Conservation (phyloP, 306 rosid genomes). For the Sicyos edulis region DNA sequence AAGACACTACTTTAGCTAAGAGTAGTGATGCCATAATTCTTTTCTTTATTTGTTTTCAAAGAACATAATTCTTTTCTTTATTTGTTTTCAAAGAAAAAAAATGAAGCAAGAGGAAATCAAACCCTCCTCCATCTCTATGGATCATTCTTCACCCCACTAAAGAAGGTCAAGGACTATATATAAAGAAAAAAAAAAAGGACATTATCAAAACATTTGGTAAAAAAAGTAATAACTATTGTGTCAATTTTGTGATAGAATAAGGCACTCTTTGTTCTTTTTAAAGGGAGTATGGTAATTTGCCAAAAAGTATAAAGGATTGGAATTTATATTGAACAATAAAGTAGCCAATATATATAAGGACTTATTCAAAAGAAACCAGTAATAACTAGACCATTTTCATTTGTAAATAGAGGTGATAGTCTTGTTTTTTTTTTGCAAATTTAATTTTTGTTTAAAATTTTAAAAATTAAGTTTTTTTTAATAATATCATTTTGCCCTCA, state of each 20-base stretch:
- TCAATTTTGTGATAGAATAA: too few relatives aligned
- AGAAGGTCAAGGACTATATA: not conserved
- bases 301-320: not conserved
- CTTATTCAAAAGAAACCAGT: not conserved
- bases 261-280: not conserved
- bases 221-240: not conserved
- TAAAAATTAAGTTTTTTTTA: too few relatives aligned
- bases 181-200: not conserved
- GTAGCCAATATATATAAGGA: too few relatives aligned
- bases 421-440: too few relatives aligned
- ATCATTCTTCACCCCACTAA: not conserved
- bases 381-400: too few relatives aligned
- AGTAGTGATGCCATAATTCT: not conserved
- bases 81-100: too few relatives aligned
- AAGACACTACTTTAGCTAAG: conserved; percentile 1
- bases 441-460: too few relatives aligned
- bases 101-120: not conserved
- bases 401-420: too few relatives aligned
- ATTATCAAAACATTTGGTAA: not conserved
- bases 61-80: not conserved
- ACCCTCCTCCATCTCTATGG: not conserved
- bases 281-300: too few relatives aligned
- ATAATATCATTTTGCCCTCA: too few relatives aligned
- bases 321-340: too few relatives aligned
- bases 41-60: too few relatives aligned